Conservation (phyloP, 306 rosid genomes). For the Fragaria iinumae region DNA sequence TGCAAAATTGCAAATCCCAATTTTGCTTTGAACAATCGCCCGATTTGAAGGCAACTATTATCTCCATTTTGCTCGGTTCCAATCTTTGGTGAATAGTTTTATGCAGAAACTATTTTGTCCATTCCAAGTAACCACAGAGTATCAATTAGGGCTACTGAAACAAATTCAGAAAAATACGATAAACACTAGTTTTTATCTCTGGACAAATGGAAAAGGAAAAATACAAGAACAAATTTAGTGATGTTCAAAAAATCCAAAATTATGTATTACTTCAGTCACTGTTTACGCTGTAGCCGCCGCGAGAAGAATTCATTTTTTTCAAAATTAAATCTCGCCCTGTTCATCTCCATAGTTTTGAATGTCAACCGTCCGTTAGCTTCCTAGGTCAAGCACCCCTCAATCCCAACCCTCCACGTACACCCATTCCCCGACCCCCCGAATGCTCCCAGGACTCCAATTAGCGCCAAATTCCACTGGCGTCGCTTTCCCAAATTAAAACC, state of each 20-base stretch:
- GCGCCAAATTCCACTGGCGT: constrained; percentile 61
- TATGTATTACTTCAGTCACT: neutral
- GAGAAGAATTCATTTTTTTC: neutral
- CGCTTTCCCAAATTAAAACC: constrained; percentile 21
- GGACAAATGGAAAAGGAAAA: neutral
- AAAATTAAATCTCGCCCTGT: constrained; percentile 12
- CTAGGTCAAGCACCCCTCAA: constrained; percentile 10
- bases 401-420: constrained; percentile 38
- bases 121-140: no score
- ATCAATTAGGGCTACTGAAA: no score
- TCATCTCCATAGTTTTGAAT: constrained; percentile 21
- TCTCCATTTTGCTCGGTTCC: no score
- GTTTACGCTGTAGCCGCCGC: constrained; percentile 9
- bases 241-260: neutral
- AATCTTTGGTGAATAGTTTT: no score
- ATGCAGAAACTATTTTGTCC: no score
- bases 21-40: no score
- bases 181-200: no score
- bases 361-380: constrained; percentile 9
- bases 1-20: no score
- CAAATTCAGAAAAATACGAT: no score
- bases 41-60: no score
- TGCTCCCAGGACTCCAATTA: constrained; percentile 25
- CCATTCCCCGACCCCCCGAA: no score
- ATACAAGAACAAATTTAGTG: neutral